Evolutionary conservation across 2,329 filamentous ascomycete species (phyloP).

Genomic region (Pseudocercospora fijiensis): DNA sequence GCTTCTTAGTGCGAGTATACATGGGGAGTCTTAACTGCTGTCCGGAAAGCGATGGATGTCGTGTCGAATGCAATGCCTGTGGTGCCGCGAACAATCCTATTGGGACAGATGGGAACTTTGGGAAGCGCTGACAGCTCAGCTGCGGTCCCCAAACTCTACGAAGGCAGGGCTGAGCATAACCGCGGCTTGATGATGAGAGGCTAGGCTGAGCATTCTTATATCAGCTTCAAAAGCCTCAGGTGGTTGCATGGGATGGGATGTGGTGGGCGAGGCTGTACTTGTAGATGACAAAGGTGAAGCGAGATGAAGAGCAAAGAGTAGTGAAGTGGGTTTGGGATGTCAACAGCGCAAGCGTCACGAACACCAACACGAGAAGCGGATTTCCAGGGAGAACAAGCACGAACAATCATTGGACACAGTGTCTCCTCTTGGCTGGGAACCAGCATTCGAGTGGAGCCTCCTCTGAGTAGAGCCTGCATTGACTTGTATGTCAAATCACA

Average conservation of each 20-base stretch:
- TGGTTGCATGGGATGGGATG: not conserved
- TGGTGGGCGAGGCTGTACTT: not conserved
- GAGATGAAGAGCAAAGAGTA: not conserved
- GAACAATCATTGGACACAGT: no score
- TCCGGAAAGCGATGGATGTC: not conserved
- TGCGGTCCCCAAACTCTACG: not conserved
- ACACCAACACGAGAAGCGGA: not conserved
- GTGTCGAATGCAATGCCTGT: not conserved
- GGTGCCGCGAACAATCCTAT: not conserved
- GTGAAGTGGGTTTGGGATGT: not conserved
- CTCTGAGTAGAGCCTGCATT: no score
- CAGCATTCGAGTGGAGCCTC: no score
- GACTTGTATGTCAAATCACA: no score
- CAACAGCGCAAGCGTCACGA: not conserved
- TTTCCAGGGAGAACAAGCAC: not conserved
- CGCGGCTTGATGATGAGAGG: not conserved
- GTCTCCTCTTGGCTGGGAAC: no score
- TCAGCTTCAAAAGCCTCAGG: not conserved
- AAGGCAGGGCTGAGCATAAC: conserved; percentile 4
- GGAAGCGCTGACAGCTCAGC: no score
- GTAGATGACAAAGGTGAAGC: not conserved
- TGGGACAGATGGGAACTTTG: not conserved
- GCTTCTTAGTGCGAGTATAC: not conserved
- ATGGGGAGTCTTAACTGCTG: not conserved
- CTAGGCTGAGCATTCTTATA: not conserved